phyloP scores from a whole-genome alignment of 306 rosid genomes.

The Sphenostylis stenocarpa region DNA sequence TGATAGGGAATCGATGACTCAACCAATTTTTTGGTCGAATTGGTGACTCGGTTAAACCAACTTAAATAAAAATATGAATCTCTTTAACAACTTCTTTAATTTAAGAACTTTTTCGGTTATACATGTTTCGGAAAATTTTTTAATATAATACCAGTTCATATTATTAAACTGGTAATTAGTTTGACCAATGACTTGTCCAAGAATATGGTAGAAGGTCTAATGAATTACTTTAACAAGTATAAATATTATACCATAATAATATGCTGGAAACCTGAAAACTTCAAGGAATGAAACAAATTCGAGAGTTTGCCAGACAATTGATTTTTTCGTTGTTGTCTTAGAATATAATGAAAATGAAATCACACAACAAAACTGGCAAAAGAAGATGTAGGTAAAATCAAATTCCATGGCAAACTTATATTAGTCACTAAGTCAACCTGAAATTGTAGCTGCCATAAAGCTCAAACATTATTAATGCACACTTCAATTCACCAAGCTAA shows the following conservation, averaged over 20 bases:
- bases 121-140: not conserved
- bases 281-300: constrained; percentile 7
- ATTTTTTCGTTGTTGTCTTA: not conserved
- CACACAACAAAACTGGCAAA: not conserved
- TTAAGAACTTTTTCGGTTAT: not conserved
- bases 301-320: not conserved
- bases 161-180: not conserved
- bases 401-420: constrained; percentile 13
- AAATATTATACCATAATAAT: not conserved
- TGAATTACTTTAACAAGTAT: not conserved
- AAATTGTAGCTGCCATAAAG: not conserved
- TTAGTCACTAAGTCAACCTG: not conserved
- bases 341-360: not conserved
- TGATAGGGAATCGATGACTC: not conserved
- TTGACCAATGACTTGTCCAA: not conserved
- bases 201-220: not conserved
- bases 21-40: not conserved
- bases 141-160: not conserved
- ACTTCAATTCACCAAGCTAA: not conserved
- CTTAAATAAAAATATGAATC: not conserved
- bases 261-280: constrained; percentile 1
- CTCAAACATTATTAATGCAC: not conserved
- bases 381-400: not conserved
- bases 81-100: not conserved
- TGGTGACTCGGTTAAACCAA: not conserved